Conservation (phyloP, 2,329 filamentous ascomycete species). For the Emmonsiellopsis sp. region DNA sequence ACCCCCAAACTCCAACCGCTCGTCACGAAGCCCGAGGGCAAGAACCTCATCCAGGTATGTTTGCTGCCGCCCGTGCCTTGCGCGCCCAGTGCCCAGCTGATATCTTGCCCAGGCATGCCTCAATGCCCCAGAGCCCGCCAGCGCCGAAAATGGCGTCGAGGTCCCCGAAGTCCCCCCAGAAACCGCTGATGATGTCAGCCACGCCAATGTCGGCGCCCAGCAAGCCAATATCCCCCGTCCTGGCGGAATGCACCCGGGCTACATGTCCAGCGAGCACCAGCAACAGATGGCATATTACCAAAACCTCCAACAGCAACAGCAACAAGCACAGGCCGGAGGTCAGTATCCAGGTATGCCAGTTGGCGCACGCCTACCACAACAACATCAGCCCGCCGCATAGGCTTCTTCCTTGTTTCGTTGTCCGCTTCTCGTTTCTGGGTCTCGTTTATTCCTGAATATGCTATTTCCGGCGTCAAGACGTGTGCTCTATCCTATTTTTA, state of each 20-base stretch:
- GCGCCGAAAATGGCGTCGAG: conserved; percentile 73
- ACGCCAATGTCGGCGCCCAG: conserved; percentile 64
- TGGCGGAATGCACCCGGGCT: conserved; percentile 61
- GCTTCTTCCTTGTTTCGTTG: conserved; percentile 2
- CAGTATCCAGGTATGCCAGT: conserved; percentile 69
- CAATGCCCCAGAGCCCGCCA: conserved; percentile 86
- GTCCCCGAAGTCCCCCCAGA: conserved; percentile 65
- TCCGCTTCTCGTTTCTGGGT: neutral
- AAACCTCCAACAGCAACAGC: conserved; percentile 66
- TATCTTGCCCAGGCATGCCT: conserved; percentile 65
- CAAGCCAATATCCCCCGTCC: conserved; percentile 58
- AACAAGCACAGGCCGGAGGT: conserved; percentile 55
- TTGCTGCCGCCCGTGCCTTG: neutral
- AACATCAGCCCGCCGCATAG: conserved; percentile 70
- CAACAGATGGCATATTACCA: conserved; percentile 76
- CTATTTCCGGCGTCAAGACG: conserved; percentile 2
- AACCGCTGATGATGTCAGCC: conserved; percentile 79
- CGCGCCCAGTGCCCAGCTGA: neutral
- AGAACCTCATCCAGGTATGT: conserved; percentile 95
- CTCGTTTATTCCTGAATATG: conserved; percentile 1
- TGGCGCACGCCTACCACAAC: conserved; percentile 69
- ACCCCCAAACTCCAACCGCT: conserved; percentile 97
- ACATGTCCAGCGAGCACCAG: conserved; percentile 57
- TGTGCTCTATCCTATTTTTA: conserved; percentile 20
- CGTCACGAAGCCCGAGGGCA: conserved; percentile 96